Evolutionary conservation across 345 rosid species (phyloP), one percentile per base, ranked within the genome.

Genomic region (Camelina laxa): DNA sequence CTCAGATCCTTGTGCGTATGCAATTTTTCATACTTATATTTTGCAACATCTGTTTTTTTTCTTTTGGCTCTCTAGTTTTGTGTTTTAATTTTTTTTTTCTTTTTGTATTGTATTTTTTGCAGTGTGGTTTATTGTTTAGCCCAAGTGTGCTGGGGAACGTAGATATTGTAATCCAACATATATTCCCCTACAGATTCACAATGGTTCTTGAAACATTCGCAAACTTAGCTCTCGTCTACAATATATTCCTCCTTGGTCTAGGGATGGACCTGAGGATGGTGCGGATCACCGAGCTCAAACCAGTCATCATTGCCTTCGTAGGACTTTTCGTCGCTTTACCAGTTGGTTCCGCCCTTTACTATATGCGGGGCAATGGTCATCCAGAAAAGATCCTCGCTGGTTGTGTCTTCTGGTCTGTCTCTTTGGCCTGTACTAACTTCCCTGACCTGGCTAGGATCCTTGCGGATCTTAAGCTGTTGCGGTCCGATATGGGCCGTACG

Each of bases 401-500:
- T 42, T 79, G 70, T 54, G 41, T 86, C 44, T 84, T 79, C 50
- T 87, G 91, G 84, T 89, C 86, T 5, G n/a, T 87, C 1, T 71
- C 87, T 6, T 79, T 88, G 12, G 79, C 89, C 0, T 81, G 86
- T 54, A 90, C 96, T 7, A 92, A 88, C 83, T 85, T 88, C 58
- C 86, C 95, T 1, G 90, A 83, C 35, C 81, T 87, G 1, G 86
- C 86, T 41, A 81, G 82, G 31, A 57, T 83, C 47, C 89, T 90
- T 15, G 84, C 89, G 3, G 86, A 88, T 73, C 80, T 86, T 51
- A 92, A 90, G 80, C 83, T 88, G 20, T 86, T 91, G 17, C 86
- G 86, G 69, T 79, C 91, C 0, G 90, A 88, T 5, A 76, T 87
- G 5, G 96, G 92, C 0, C 79, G 79, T 14, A 75, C 74, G 2